phyloP scores from a whole-genome alignment of 1,139 yeast species.

The Kluyveromyces sp. region DNA sequence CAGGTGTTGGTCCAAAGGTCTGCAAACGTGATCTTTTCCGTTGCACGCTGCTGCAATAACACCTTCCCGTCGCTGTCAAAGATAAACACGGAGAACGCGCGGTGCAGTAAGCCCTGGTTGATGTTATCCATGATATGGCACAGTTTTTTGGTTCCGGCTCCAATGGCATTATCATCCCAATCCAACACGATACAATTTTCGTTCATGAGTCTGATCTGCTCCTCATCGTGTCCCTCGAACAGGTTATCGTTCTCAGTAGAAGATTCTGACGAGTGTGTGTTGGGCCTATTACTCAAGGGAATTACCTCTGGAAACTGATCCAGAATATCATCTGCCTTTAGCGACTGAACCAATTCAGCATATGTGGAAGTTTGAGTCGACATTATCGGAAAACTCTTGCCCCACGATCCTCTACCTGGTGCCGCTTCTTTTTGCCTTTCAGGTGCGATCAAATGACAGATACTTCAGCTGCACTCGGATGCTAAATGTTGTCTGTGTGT shows the following conservation, averaged over 20 bases:
- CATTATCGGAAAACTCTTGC: no score
- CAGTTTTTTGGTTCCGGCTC: slow-evolving; percentile 88
- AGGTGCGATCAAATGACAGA: no score
- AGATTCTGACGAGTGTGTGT: slow-evolving; percentile 28
- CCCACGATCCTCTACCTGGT: no score
- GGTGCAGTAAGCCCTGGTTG: slow-evolving; percentile 75
- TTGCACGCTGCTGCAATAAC: slow-evolving; percentile 88
- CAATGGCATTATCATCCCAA: slow-evolving; percentile 77
- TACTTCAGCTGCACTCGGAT: no score
- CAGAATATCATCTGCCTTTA: slow-evolving; percentile 45
- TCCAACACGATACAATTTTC: slow-evolving; percentile 93
- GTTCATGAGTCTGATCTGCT: slow-evolving; percentile 91
- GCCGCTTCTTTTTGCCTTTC: not conserved
- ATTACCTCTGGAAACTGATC: slow-evolving; percentile 58
- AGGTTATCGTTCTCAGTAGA: slow-evolving; percentile 32
- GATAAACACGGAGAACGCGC: slow-evolving; percentile 91
- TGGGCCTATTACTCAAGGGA: slow-evolving; percentile 32
- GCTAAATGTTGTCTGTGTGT: no score
- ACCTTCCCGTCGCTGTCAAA: slow-evolving; percentile 73
- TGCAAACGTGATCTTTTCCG: slow-evolving; percentile 93
- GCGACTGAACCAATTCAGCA: slow-evolving; percentile 47
- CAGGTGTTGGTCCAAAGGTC: slow-evolving; percentile 98
- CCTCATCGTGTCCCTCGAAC: slow-evolving; percentile 84
- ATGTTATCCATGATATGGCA: slow-evolving; percentile 90
- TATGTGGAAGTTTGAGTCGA: slow-evolving; percentile 29